Evolutionary conservation across 2,329 filamentous ascomycete species (phyloP).

Genomic region (Colletotrichum higginsianum): DNA sequence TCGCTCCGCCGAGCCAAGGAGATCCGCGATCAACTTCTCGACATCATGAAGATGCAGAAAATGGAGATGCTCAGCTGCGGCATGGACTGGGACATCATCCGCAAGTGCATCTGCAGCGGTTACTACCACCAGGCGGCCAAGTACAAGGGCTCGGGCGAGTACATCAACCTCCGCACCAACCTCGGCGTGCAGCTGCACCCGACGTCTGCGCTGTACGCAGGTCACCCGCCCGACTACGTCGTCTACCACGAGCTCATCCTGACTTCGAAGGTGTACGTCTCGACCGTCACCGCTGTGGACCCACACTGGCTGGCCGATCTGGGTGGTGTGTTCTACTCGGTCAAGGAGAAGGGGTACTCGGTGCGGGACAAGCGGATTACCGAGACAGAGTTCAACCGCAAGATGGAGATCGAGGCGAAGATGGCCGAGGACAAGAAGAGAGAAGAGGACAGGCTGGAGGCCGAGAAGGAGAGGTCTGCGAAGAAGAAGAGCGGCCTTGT

Average conservation of each 20-base stretch:
- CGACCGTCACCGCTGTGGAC: conserved; percentile 94
- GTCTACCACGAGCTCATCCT: conserved; percentile 98
- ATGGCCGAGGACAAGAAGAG: conserved; percentile 88
- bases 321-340: conserved; percentile 95
- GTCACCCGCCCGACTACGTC: conserved; percentile 96
- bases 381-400: conserved; percentile 91
- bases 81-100: conserved; percentile 96
- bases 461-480: conserved; percentile 62
- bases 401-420: conserved; percentile 92
- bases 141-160: conserved; percentile 96
- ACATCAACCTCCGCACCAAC: conserved; percentile 94
- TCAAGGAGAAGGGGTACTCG: conserved; percentile 98
- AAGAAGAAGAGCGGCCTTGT: conserved; percentile 56
- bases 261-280: conserved; percentile 98
- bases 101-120: conserved; percentile 96
- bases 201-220: conserved; percentile 93
- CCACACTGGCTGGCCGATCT: conserved; percentile 97
- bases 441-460: conserved; percentile 70
- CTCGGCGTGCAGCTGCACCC: conserved; percentile 96
- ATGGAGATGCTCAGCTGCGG: conserved; percentile 91
- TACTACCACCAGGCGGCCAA: conserved; percentile 99
- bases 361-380: conserved; percentile 87
- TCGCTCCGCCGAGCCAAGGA: conserved; percentile 92
- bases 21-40: conserved; percentile 91
- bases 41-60: conserved; percentile 95